These are phyloP conservation scores for Coelastrella sp. DNA, from an alignment of 139 green algal genomes.

Conservation along the genomic window DNA sequence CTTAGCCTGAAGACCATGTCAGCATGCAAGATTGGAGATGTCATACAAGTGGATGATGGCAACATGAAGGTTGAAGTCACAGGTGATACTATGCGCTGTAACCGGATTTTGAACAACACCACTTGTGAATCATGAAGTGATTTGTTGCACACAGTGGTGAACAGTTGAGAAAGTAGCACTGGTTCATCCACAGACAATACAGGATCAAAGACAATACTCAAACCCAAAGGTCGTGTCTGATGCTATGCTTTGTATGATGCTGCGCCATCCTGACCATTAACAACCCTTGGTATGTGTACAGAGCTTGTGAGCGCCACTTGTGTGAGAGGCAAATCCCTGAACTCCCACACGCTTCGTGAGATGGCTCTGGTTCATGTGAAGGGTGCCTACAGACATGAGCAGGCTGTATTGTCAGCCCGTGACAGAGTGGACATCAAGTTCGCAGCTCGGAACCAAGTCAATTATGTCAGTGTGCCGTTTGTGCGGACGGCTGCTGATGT, in stretches of 20 bases:
- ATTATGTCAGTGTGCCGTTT: slow-evolving; percentile 64
- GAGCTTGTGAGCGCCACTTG: slow-evolving; percentile 13
- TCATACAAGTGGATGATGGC: slow-evolving; percentile 66
- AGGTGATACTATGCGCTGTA: too few relatives aligned
- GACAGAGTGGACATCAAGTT: slow-evolving; percentile 62
- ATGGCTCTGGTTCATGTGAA: slow-evolving; percentile 37
- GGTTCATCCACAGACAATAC: too few relatives aligned
- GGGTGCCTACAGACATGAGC: background rate
- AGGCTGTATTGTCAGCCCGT: slow-evolving; percentile 45
- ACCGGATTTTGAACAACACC: too few relatives aligned
- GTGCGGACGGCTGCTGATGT: slow-evolving; percentile 56
- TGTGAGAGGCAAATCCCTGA: slow-evolving; percentile 7
- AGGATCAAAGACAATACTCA: too few relatives aligned
- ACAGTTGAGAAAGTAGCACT: too few relatives aligned
- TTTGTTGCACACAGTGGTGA: too few relatives aligned
- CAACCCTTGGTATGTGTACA: background rate
- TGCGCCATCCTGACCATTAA: background rate
- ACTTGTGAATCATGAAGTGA: too few relatives aligned
- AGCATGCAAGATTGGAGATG: slow-evolving; percentile 48
- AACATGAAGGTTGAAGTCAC: slow-evolving; percentile 53
- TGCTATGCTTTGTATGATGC: too few relatives aligned
- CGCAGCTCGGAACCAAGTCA: slow-evolving; percentile 50
- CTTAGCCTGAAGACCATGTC: slow-evolving; percentile 46
- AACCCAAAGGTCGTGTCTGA: too few relatives aligned
- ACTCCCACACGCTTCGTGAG: slow-evolving; percentile 29